Percentiles rank a stretch among this genome's conserved stretches.
Conservation (phyloP, 306 rosid species). For the Citrullus amarus region DNA sequence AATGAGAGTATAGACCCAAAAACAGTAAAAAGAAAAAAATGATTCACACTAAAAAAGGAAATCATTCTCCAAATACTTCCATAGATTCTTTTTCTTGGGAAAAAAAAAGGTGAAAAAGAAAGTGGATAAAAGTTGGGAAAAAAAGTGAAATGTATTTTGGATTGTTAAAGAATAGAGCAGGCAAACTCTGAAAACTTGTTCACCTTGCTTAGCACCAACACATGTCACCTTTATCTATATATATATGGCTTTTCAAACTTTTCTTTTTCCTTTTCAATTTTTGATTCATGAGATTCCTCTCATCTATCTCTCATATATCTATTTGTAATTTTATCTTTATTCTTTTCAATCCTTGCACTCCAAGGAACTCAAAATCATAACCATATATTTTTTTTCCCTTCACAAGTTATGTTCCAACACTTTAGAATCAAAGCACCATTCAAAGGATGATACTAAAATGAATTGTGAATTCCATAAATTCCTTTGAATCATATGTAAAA, state of each 20-base stretch:
- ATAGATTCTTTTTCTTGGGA: not conserved
- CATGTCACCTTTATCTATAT: no score
- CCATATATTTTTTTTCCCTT: not conserved
- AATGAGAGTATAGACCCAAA: no score
- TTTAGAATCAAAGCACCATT: not conserved
- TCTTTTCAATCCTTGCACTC: not conserved
- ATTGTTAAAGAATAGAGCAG: not conserved
- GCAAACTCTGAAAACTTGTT: not conserved
- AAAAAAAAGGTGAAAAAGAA: not conserved
- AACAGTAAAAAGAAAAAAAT: not conserved
- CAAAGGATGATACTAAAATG: not conserved
- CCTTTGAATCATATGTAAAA: no score
- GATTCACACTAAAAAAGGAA: not conserved
- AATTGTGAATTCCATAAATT: not conserved
- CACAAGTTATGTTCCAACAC: not conserved
- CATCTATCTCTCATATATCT: not conserved
- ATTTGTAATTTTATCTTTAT: not conserved
- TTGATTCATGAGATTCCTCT: not conserved
- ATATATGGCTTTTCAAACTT: not conserved
- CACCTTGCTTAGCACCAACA: not conserved
- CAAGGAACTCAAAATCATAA: not conserved
- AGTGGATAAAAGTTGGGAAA: not conserved
- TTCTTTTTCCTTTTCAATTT: not conserved
- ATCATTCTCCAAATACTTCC: not conserved
- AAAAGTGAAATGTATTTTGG: conserved; percentile 3